Evolutionary conservation across 2,329 filamentous ascomycete species (phyloP).

Genomic region (Trichoderma guizhouense): DNA sequence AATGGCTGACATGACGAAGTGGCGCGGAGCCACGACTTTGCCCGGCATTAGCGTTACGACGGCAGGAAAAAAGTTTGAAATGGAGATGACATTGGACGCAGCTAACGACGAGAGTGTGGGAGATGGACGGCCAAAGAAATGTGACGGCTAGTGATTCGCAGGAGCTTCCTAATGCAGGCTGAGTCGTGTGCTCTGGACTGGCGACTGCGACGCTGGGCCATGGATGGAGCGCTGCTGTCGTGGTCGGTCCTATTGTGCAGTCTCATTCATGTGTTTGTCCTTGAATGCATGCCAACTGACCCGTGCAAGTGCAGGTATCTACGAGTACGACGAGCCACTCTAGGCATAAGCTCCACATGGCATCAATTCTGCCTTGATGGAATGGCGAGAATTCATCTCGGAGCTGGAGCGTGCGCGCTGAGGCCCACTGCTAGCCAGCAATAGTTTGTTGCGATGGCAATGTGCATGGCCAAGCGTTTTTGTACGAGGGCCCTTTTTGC

Average conservation of each 20-base stretch:
- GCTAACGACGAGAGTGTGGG: neutral
- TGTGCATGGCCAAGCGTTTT: neutral
- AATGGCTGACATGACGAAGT: constrained; percentile 9
- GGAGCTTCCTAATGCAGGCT: constrained; percentile 11
- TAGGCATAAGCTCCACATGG: neutral
- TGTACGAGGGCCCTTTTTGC: neutral
- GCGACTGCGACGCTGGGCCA: neutral
- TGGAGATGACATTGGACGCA: neutral
- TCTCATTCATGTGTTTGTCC: neutral
- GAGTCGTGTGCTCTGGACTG: constrained; percentile 4
- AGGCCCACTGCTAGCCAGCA: neutral
- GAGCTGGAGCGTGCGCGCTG: neutral
- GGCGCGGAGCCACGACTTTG: constrained; percentile 13
- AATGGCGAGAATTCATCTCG: neutral
- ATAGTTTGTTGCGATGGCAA: constrained; percentile 6
- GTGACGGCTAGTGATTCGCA: neutral
- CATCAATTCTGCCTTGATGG: neutral
- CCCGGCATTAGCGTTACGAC: constrained; percentile 10
- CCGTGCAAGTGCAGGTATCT: neutral
- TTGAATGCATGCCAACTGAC: neutral
- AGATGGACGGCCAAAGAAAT: neutral
- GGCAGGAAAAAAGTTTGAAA: neutral
- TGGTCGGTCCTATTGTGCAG: neutral
- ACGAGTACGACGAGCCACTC: neutral
- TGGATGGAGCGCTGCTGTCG: neutral